Evolutionary conservation across 495 filamentous ascomycete species (phyloP).

Genomic region (Neurospora tetrasperma): DNA sequence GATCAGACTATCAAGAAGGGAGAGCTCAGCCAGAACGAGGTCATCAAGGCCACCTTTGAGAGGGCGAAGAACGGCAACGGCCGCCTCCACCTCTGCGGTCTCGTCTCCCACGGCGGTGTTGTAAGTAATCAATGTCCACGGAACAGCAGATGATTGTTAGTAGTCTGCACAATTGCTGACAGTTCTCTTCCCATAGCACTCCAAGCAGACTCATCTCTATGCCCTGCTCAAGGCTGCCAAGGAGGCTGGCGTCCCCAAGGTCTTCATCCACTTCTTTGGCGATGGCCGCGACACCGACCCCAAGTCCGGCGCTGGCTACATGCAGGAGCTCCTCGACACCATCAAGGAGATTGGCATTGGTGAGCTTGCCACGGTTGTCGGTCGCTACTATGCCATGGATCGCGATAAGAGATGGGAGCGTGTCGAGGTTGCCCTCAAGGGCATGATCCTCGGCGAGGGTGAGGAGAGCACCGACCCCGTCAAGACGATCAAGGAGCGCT

Average conservation of each 20-base stretch:
- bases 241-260: constrained; percentile 72
- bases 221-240: constrained; percentile 81
- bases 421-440: constrained; percentile 80
- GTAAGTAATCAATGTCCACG: constrained; percentile 28
- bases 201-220: constrained; percentile 86
- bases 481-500: constrained; percentile 75
- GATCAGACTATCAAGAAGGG: constrained; percentile 89
- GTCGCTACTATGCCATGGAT: constrained; percentile 98
- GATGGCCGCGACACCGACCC: constrained; percentile 97
- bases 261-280: constrained; percentile 98
- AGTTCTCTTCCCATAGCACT: constrained; percentile 43
- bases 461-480: constrained; percentile 76
- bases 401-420: constrained; percentile 99
- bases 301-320: constrained; percentile 75
- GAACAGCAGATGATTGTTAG: not conserved
- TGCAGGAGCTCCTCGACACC: constrained; percentile 71
- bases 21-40: constrained; percentile 66
- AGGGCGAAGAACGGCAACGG: constrained; percentile 82
- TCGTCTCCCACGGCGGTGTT: constrained; percentile 92
- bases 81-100: constrained; percentile 79
- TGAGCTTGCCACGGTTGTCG: constrained; percentile 85
- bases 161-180: constrained; percentile 7
- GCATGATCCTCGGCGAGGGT: constrained; percentile 74
- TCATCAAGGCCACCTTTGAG: constrained; percentile 65
- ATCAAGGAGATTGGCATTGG: constrained; percentile 77